Evolutionary conservation across 805 yeast genomes (phyloP).

Genomic region (Brettanomyces sp.): DNA sequence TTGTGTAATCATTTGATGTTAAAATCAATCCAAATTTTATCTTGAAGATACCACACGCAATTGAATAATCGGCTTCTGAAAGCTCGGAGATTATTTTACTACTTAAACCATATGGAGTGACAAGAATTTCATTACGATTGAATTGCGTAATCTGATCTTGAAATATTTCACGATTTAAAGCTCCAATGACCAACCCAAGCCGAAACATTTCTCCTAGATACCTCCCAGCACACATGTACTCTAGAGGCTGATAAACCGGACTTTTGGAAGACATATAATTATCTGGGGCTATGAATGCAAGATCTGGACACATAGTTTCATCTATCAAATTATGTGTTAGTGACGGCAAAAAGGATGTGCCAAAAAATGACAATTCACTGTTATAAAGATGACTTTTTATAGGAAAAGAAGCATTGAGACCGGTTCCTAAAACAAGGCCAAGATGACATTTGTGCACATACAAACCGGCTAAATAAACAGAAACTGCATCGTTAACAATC

Average conservation of each 20-base stretch:
- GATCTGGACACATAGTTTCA: not conserved
- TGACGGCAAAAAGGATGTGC: slow-evolving; percentile 30
- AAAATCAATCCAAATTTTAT: slow-evolving; percentile 1
- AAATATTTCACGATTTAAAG: slow-evolving; percentile 9
- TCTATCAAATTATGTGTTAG: not conserved
- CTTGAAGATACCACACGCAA: not conserved
- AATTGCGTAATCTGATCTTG: not conserved
- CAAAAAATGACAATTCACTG: slow-evolving; percentile 50
- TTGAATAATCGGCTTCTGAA: slow-evolving; percentile 1
- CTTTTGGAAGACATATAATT: slow-evolving; percentile 7
- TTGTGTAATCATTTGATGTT: slow-evolving; percentile 3
- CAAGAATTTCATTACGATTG: not conserved
- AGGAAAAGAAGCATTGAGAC: slow-evolving; percentile 46
- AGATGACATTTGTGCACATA: slow-evolving; percentile 27
- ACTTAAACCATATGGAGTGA: slow-evolving; percentile 2
- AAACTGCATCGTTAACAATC: slow-evolving; percentile 54
- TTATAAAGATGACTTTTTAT: slow-evolving; percentile 20
- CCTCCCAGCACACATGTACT: slow-evolving; percentile 45
- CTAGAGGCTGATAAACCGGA: slow-evolving; percentile 45
- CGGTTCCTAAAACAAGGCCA: slow-evolving; percentile 64
- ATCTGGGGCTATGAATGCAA: slow-evolving; percentile 9
- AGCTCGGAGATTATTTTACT: slow-evolving; percentile 28
- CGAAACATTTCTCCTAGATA: slow-evolving; percentile 47
- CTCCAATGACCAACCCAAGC: slow-evolving; percentile 26
- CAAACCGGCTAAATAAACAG: slow-evolving; percentile 49